Percentiles rank a stretch among this genome's conserved stretches.
These are phyloP conservation scores for Neurospora discreta DNA, from an alignment of 495 filamentous ascomycete genomes.

Conservation along the genomic window DNA sequence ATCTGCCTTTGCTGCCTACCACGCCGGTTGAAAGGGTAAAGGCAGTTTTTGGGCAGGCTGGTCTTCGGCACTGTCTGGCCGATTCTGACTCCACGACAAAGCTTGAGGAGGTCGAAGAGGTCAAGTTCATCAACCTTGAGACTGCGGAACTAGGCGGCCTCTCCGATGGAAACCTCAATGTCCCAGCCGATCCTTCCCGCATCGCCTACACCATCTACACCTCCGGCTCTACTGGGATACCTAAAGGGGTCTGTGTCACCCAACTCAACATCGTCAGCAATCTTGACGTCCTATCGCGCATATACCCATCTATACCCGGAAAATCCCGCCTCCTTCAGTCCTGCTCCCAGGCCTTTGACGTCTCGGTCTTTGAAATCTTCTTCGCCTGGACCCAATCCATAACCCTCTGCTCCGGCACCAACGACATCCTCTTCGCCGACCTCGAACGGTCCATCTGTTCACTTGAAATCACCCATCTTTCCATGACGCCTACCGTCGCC, in stretches of 20 bases:
- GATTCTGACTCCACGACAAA: conserved; percentile 12
- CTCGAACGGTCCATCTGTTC: conserved; percentile 46
- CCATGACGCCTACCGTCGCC: conserved; percentile 67
- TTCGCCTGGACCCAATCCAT: conserved; percentile 66
- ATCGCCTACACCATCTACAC: conserved; percentile 55
- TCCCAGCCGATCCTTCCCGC: conserved; percentile 23
- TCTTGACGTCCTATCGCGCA: conserved; percentile 42
- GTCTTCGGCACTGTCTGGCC: conserved; percentile 36
- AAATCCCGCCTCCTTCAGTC: conserved; percentile 52
- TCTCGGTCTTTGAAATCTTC: conserved; percentile 74
- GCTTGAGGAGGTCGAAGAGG: conserved; percentile 12
- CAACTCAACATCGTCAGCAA: conserved; percentile 59
- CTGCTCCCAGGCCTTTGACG: conserved; percentile 64
- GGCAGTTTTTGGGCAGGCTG: conserved; percentile 43
- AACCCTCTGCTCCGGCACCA: conserved; percentile 56
- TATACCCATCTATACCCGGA: conserved; percentile 42
- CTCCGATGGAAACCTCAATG: conserved; percentile 19
- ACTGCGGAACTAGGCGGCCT: conserved; percentile 11
- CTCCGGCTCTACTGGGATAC: conserved; percentile 52
- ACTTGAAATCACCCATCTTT: conserved; percentile 59
- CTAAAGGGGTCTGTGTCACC: conserved; percentile 62
- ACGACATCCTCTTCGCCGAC: conserved; percentile 53
- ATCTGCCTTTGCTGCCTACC: conserved; percentile 58
- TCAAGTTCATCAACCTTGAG: conserved; percentile 28
- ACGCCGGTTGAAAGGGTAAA: conserved; percentile 45